phyloP scores from a whole-genome alignment of 352 stramenopile species.

The Globisporangium barbulae region DNA sequence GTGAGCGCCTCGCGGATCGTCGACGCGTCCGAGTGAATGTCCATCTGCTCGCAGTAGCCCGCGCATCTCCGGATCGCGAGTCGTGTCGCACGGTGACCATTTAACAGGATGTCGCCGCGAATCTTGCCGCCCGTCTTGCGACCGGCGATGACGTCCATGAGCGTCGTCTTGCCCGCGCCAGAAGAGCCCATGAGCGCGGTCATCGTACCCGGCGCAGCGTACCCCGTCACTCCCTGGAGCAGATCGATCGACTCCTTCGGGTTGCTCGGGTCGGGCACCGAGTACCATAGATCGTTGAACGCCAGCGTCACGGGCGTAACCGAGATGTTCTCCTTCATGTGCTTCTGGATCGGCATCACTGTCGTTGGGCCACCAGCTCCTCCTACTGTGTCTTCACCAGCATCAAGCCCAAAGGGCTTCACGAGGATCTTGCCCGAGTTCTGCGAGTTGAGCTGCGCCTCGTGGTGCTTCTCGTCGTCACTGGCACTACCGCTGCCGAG shows the following conservation, averaged over 20 bases:
- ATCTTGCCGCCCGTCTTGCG: conserved; percentile 75
- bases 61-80: conserved; percentile 25
- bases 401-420: no score
- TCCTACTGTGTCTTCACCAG: no score
- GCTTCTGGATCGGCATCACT: no score
- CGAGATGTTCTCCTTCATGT: no score
- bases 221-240: conserved; percentile 31
- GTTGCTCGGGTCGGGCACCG: conserved; percentile 27
- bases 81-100: not conserved
- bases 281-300: conserved; percentile 7
- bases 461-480: not conserved
- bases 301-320: conserved; percentile 25
- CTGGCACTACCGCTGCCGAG: not conserved
- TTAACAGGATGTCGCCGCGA: not conserved
- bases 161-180: conserved; percentile 32
- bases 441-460: conserved; percentile 2
- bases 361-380: no score
- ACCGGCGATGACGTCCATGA: conserved; percentile 88
- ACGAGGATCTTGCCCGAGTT: conserved; percentile 24
- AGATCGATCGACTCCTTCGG: conserved; percentile 25
- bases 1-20: conserved; percentile 91
- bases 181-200: conserved; percentile 37
- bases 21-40: conserved; percentile 86
- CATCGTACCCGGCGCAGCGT: conserved; percentile 26
- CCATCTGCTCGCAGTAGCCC: conserved; percentile 85